Evolutionary conservation across 176 grass and related monocot genomes (phyloP), one percentile per base, ranked within the genome.

Genomic region (Luzula sylvatica): DNA sequence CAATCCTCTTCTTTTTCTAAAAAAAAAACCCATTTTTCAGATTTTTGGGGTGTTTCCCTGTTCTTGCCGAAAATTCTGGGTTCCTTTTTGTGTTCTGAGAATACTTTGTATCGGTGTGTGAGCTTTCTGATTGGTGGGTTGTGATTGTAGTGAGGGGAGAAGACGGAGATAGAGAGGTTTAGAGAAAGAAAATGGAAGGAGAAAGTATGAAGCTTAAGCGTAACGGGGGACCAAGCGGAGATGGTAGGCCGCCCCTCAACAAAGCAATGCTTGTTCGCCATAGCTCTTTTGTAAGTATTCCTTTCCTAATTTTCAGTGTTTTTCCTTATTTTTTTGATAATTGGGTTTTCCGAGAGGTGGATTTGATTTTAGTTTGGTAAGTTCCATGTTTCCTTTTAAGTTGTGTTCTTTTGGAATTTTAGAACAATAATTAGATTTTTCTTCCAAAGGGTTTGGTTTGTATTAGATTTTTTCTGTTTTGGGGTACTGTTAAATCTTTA

Each of bases 251-350:
- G 15, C 27, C 69, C 44, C 54, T 49, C 8, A 65, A 78, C 57
- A 83, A 19, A 67, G 58, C 77, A 17, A 50, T 46, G 71, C 85
- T 96, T 38, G 47, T 78, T 51, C 71, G 68, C 44, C 85, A 89
- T 46, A 64, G 71, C 27, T 86, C 85, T 3, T 88, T 89, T 21
- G 85, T 96, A 40, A 82, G 85, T 79, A 5, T 5, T 52, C 13
- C 15, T 18, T 35, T 42, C 11, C 25, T n/a, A 56, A 61, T 58
- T 69, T 61, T n/a, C 42, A 14, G 16, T 56, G 0, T 54, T 16
- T 26, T 54, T 43, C n/a, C 15, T 14, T 18, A 1, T 67, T 23
- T 21, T 53, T 67, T 23, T 6, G 24, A 32, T 23, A 5, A 38
- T 30, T 27, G 35, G 29, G 30, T 52, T 23, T 55, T 35, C 9